Percentiles rank a stretch among this genome's conserved stretches.
phyloP scores from a whole-genome alignment of 768 basidiomycete genomes.

The Phaffia australis region DNA sequence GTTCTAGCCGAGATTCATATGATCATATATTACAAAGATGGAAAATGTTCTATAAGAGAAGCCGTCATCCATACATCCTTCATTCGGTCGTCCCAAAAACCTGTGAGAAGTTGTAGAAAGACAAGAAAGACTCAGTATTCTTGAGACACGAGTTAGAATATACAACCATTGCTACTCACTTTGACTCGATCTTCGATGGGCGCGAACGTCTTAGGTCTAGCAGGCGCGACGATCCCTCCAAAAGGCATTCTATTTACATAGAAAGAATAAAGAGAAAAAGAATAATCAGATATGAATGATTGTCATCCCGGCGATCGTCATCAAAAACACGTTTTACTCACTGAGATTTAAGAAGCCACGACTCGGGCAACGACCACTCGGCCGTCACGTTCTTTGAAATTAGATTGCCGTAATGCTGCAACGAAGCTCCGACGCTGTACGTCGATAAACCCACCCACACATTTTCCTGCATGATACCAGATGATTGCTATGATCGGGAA shows the following conservation, averaged over 20 bases:
- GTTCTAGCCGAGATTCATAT: too few relatives aligned
- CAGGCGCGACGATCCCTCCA: conserved; percentile 33
- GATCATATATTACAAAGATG: too few relatives aligned
- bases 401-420: conserved; percentile 31
- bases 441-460: conserved; percentile 37
- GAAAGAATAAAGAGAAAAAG: background rate
- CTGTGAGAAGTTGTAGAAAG: too few relatives aligned
- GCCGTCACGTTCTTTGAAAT: conserved; percentile 27
- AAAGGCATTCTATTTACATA: conserved; percentile 31
- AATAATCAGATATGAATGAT: background rate
- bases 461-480: conserved; percentile 37
- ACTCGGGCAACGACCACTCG: conserved; percentile 26
- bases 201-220: conserved; percentile 33
- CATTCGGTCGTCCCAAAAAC: too few relatives aligned
- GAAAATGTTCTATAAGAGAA: too few relatives aligned
- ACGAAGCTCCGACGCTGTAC: conserved; percentile 37
- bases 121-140: too few relatives aligned
- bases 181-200: conserved; percentile 37
- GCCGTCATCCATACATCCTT: too few relatives aligned
- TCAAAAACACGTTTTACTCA: too few relatives aligned
- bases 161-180: conserved; percentile 2
- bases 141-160: too few relatives aligned
- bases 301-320: background rate
- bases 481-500: conserved; percentile 28
- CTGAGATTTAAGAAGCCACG: conserved; percentile 31